A percentile compares a stretch with the other conserved stretches of the same genome.
phyloP scores from a whole-genome alignment of 208 protist species.

The Crithidia fasciculata region DNA sequence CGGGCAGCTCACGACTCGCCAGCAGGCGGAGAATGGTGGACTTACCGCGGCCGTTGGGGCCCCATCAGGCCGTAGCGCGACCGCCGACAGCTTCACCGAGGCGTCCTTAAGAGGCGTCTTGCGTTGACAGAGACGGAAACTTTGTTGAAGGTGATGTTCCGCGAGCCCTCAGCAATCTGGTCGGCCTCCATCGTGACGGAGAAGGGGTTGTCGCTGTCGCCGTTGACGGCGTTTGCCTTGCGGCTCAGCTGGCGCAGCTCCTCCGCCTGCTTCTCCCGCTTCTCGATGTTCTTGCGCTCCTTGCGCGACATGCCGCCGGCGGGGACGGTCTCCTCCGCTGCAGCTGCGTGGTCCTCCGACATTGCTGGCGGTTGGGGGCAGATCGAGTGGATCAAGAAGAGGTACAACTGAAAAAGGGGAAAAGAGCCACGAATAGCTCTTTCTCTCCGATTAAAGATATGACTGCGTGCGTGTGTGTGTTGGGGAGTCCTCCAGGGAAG shows the following conservation, averaged over 20 bases:
- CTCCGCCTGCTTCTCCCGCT: slow-evolving; percentile 58
- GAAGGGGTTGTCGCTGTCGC: slow-evolving; percentile 80
- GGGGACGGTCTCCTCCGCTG: neutral
- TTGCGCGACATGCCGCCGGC: slow-evolving; percentile 53
- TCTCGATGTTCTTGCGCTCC: slow-evolving; percentile 73
- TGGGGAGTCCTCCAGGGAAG: too few species aligned
- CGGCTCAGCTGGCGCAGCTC: slow-evolving; percentile 59
- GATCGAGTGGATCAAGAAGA: too few species aligned
- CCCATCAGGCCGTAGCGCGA: slow-evolving; percentile 96
- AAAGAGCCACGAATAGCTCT: too few species aligned
- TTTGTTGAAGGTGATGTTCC: slow-evolving; percentile 86
- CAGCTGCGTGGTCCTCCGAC: slow-evolving; percentile 11
- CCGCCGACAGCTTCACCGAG: slow-evolving; percentile 70
- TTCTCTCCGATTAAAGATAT: too few species aligned
- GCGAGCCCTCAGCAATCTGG: slow-evolving; percentile 65
- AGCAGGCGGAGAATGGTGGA: slow-evolving; percentile 94
- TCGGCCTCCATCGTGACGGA: slow-evolving; percentile 75
- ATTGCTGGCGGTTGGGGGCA: too few species aligned
- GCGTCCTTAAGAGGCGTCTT: slow-evolving; percentile 88
- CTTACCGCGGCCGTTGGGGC: slow-evolving; percentile 95
- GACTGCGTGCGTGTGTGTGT: too few species aligned
- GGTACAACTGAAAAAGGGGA: too few species aligned
- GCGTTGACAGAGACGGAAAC: slow-evolving; percentile 85
- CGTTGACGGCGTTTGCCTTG: slow-evolving; percentile 68
- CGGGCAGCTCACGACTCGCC: slow-evolving; percentile 75